These are phyloP conservation scores for Trichoderma breve DNA, from an alignment of 2,329 filamentous ascomycete species.

Conservation along the genomic window DNA sequence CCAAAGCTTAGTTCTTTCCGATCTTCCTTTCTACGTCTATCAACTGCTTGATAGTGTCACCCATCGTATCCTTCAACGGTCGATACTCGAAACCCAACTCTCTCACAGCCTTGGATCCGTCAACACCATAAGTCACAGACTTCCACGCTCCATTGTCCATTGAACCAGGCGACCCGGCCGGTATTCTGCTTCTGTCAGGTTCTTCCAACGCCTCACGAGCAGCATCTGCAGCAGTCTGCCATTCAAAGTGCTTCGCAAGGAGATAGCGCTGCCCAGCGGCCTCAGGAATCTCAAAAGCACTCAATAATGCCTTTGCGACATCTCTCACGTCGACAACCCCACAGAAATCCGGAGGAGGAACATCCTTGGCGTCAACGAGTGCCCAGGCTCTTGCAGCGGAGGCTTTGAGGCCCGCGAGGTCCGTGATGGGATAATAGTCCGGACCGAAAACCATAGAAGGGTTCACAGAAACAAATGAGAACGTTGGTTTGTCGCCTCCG, in stretches of 20 bases:
- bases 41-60: neutral
- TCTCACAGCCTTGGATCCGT: neutral
- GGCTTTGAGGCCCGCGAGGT: neutral
- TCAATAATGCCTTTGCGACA: neutral
- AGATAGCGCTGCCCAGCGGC: neutral
- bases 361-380: neutral
- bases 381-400: neutral
- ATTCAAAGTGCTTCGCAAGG: neutral
- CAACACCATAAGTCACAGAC: neutral
- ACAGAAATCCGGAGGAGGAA: neutral
- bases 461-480: neutral
- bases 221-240: neutral
- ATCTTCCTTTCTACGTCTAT: neutral
- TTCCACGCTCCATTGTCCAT: neutral
- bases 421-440: neutral
- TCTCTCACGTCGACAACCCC: neutral
- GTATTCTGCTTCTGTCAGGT: neutral
- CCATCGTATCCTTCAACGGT: neutral
- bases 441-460: neutral
- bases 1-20: neutral
- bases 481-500: constrained; percentile 24
- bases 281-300: neutral
- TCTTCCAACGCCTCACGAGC: neutral
- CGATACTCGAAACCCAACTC: neutral
- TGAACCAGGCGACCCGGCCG: neutral